Conservation (phyloP, 2,329 filamentous ascomycete species). For the Macroventuria anomochaeta region DNA sequence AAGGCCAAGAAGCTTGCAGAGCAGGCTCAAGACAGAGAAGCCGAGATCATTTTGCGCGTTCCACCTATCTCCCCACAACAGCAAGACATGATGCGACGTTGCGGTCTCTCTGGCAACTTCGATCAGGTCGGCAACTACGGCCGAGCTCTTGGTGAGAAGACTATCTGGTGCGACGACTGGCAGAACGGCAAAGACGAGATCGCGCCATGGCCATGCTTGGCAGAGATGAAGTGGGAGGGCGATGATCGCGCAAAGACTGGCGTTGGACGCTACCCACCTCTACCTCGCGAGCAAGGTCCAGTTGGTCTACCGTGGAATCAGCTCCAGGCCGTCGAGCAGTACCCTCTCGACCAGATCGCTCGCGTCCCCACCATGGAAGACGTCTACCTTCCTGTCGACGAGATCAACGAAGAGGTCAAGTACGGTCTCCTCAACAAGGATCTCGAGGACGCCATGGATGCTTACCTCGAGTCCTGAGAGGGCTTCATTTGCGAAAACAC, state of each 20-base stretch:
- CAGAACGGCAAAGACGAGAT: constrained; percentile 43
- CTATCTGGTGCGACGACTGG: constrained; percentile 51
- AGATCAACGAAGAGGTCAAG: constrained; percentile 40
- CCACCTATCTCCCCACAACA: constrained; percentile 15
- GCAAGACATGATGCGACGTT: constrained; percentile 22
- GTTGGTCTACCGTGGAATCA: constrained; percentile 52
- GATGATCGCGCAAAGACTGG: constrained; percentile 54
- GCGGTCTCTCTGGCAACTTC: constrained; percentile 30
- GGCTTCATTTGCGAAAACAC: background rate
- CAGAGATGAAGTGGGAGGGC: constrained; percentile 57
- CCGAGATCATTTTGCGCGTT: constrained; percentile 4
- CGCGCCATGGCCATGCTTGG: constrained; percentile 50
- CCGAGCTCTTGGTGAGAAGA: constrained; percentile 47
- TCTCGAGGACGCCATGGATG: constrained; percentile 38
- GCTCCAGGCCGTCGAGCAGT: constrained; percentile 46
- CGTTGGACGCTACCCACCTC: constrained; percentile 52
- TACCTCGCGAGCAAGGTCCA: constrained; percentile 52
- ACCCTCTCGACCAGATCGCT: constrained; percentile 49
- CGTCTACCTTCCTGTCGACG: constrained; percentile 47
- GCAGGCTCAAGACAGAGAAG: constrained; percentile 23
- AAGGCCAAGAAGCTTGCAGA: constrained; percentile 23
- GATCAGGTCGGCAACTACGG: constrained; percentile 31
- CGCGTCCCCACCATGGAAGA: constrained; percentile 48
- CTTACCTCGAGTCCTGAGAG: constrained; percentile 25
- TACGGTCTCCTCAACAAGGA: constrained; percentile 35